Evolutionary conservation across 768 basidiomycete species (phyloP).

Genomic region (Galerina marginata): DNA sequence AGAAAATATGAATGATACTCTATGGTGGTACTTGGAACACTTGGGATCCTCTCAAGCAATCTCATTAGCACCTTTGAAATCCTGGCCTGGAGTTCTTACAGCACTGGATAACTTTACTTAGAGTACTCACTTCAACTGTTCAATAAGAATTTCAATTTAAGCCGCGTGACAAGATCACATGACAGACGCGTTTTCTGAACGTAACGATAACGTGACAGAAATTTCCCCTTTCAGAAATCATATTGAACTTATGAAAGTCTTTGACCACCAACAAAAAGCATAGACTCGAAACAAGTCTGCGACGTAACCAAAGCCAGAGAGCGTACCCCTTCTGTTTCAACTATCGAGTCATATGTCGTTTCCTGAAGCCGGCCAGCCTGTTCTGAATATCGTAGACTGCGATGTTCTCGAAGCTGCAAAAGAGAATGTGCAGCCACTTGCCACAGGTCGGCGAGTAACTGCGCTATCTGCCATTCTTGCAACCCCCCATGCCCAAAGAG

Average conservation of each 20-base stretch:
- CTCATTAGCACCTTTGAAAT: no score
- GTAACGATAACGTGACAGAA: slow-evolving; percentile 11
- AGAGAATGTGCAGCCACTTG: slow-evolving; percentile 86
- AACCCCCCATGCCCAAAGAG: slow-evolving; percentile 80
- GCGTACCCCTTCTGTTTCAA: background rate
- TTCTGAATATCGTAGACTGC: slow-evolving; percentile 70
- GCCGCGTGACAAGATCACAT: background rate
- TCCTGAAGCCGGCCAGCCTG: slow-evolving; percentile 48
- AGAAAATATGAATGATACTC: no score
- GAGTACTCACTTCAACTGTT: no score
- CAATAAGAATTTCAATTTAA: no score
- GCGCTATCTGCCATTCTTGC: slow-evolving; percentile 74
- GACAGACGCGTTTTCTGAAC: slow-evolving; percentile 6
- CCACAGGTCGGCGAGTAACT: slow-evolving; percentile 78
- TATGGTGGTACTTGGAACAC: no score
- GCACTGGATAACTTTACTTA: no score
- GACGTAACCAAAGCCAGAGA: no score
- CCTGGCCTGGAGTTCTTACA: no score
- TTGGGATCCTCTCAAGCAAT: no score
- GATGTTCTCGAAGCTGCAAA: slow-evolving; percentile 84
- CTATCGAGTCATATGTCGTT: background rate
- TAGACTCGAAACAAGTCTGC: no score
- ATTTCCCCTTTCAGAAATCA: background rate
- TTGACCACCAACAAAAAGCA: no score
- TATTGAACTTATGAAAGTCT: no score